Base-by-base conservation (phyloP, 2,329 filamentous ascomycete genomes). In the Stylonectria norvegica region DNA sequence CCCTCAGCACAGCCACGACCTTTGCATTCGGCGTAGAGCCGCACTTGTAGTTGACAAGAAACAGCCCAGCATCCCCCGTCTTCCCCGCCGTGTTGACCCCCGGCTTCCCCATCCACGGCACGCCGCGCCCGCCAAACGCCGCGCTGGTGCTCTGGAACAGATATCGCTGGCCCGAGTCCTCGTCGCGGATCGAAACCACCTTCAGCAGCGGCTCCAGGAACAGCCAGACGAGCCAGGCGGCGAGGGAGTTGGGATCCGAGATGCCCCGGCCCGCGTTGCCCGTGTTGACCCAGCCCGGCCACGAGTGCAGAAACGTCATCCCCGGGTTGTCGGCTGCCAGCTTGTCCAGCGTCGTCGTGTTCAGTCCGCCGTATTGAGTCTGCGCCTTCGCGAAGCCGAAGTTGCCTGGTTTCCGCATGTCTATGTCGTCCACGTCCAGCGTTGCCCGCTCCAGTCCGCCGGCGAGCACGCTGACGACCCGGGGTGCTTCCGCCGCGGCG, bases 71-170 rank as follows among this genome's bases (percentile, higher is more conserved):
- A 36, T 57, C 47, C 11, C 22, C 49, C 16, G 43, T 27, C 42
- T 54, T 50, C 17, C 44, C 43, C n/a, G 42, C 20, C 22, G 61
- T 49, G 42, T 64, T 66, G 0, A 59, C 15, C 5, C 61, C 63
- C 5, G 45, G 33, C 25, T 57, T 53, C 3, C 59, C 61, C 4
- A 40, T 42, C 62, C 63, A 66, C 2, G 55, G 48, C 4, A 60
- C 50, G 1, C 64, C 62, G 9, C 48, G 54, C 6, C 63, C 64
- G 3, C 63, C 64, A 50, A 59, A 67, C 8, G 50, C 54, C 43
- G 62, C 59, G 36, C 60, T 67, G 2, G 64, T 66, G 33, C 60
- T 47, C 23, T 60, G 51, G 36, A 66, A 67, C 42, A 67, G 36
- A 25, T 66, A 38, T 14, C 61, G 56, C 41, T 66, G 61, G 3